Percentiles rank a stretch among this genome's conserved stretches.
Evolutionary conservation across 352 stramenopile species (phyloP).

Genomic region (Pythium scleroteichum): DNA sequence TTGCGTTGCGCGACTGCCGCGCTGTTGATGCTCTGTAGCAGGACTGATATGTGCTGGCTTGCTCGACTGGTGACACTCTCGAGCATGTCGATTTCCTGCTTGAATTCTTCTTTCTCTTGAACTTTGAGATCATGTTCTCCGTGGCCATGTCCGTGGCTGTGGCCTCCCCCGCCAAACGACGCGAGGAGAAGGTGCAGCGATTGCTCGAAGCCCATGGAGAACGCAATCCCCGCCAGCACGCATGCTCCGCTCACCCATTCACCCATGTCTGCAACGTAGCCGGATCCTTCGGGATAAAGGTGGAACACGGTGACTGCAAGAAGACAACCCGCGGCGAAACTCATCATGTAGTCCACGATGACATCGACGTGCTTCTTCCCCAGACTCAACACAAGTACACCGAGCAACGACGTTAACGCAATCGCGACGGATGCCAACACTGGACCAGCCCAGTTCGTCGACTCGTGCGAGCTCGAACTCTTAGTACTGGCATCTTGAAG

Average conservation of each 20-base stretch:
- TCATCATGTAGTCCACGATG: conserved; percentile 37
- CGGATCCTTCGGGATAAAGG: conserved; percentile 37
- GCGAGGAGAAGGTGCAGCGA: conserved; percentile 31
- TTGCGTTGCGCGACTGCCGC: conserved; percentile 3
- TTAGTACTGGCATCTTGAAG: no score
- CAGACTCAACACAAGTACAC: conserved; percentile 30
- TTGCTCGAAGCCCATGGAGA: conserved; percentile 37
- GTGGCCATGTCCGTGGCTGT: conserved; percentile 12
- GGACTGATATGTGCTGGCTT: conserved; percentile 14
- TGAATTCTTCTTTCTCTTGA: not conserved
- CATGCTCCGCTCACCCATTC: conserved; percentile 37
- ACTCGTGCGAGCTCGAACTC: not conserved
- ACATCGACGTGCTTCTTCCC: conserved; percentile 24
- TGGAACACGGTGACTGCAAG: conserved; percentile 44
- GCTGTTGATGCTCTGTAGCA: conserved; percentile 12
- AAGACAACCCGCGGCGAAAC: conserved; percentile 33
- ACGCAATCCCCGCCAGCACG: conserved; percentile 32
- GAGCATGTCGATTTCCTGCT: conserved; percentile 16
- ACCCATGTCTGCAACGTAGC: conserved; percentile 30
- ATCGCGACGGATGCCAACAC: conserved; percentile 29
- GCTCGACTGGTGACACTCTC: conserved; percentile 14
- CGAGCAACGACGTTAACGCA: conserved; percentile 31
- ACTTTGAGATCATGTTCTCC: not conserved
- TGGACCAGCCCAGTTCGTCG: conserved; percentile 22
- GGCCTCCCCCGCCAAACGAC: conserved; percentile 22